Conservation (phyloP, 164 flowering plant genomes). For the Stephania japonica region DNA sequence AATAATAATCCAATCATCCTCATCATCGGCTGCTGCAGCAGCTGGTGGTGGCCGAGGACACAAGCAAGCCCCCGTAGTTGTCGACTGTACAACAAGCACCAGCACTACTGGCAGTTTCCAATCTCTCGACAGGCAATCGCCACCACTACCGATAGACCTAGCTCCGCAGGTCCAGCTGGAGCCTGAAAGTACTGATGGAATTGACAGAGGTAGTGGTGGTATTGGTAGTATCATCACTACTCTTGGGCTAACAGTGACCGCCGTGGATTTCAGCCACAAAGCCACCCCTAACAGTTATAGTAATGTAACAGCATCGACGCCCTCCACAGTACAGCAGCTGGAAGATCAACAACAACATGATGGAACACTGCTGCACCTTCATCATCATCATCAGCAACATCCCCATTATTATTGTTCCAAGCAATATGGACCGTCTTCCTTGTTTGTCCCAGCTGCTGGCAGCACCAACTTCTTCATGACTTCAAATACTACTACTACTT, state of each 20-base stretch:
- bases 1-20: slow-evolving; percentile 6
- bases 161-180: neutral
- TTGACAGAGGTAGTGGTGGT: slow-evolving; percentile 38
- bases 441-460: slow-evolving; percentile 10
- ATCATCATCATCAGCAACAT: neutral
- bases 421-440: neutral
- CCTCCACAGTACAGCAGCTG: too few relatives aligned
- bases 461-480: slow-evolving; percentile 17
- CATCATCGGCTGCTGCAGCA: too few relatives aligned
- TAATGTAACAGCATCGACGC: too few relatives aligned
- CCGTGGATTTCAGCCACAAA: slow-evolving; percentile 20
- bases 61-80: slow-evolving; percentile 8
- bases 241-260: slow-evolving; percentile 22
- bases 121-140: slow-evolving; percentile 16
- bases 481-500: neutral
- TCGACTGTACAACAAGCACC: slow-evolving; percentile 6
- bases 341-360: too few relatives aligned
- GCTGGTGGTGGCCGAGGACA: neutral
- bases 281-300: neutral
- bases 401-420: slow-evolving; percentile 8
- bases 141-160: neutral
- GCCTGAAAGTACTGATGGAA: slow-evolving; percentile 16
- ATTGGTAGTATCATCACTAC: slow-evolving; percentile 20
- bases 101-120: slow-evolving; percentile 10
- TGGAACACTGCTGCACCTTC: neutral